These are phyloP conservation scores for Botrytis tulipae DNA, from an alignment of 2,329 filamentous ascomycete genomes.

Conservation along the genomic window DNA sequence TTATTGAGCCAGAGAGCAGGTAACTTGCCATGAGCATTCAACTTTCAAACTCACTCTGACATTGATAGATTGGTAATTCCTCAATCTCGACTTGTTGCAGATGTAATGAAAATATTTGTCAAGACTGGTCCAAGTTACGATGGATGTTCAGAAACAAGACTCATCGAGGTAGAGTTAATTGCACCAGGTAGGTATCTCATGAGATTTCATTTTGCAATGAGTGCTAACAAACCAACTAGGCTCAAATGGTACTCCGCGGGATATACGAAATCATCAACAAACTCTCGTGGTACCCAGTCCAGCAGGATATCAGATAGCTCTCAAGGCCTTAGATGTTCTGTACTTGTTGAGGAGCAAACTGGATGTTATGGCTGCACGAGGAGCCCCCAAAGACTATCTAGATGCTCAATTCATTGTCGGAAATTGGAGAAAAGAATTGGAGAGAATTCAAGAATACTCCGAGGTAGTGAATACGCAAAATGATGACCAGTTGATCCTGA, in stretches of 20 bases:
- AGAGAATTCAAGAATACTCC: neutral
- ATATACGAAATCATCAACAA: conserved; percentile 19
- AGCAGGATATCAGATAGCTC: neutral
- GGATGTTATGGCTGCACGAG: conserved; percentile 10
- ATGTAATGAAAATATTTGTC: conserved; percentile 17
- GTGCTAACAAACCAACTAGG: neutral
- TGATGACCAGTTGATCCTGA: conserved; percentile 1
- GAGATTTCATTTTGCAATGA: neutral
- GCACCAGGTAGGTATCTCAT: neutral
- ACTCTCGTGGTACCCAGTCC: neutral
- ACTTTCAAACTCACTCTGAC: neutral
- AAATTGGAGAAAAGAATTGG: conserved; percentile 7
- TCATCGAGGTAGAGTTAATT: conserved; percentile 13
- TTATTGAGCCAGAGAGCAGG: conserved; percentile 8
- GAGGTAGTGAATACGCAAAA: neutral
- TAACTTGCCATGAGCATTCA: neutral
- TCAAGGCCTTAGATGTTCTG: conserved; percentile 8
- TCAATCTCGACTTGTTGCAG: conserved; percentile 1
- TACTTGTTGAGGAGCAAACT: conserved; percentile 16
- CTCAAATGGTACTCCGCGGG: conserved; percentile 5
- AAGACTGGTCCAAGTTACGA: conserved; percentile 11
- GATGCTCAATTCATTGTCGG: conserved; percentile 10
- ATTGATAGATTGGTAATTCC: conserved; percentile 12
- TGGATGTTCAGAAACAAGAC: conserved; percentile 1
- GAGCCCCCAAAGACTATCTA: conserved; percentile 6